Conservation (phyloP, 768 basidiomycete genomes). For the Podaxis rugospora region DNA sequence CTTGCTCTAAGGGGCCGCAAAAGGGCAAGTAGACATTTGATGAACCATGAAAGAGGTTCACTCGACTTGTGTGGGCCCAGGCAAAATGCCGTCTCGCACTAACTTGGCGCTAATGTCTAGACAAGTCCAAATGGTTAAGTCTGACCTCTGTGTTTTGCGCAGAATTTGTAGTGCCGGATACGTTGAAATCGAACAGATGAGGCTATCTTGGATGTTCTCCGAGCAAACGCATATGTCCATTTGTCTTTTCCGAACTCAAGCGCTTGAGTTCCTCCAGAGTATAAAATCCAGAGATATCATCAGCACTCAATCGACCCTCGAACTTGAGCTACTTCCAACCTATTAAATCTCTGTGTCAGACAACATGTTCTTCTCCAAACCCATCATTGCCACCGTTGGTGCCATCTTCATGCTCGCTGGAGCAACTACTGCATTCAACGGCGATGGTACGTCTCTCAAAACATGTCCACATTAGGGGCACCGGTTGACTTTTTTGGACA, state of each 20-base stretch:
- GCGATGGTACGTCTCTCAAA: slow-evolving; percentile 15
- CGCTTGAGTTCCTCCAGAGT: neutral
- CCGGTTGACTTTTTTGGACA: slow-evolving; percentile 3
- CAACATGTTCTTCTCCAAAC: slow-evolving; percentile 3
- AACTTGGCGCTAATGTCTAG: neutral
- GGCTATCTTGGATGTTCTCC: neutral
- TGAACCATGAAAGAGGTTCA: neutral
- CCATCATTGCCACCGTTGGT: neutral
- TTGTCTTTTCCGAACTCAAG: neutral
- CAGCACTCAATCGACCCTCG: neutral
- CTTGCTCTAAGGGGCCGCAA: too few relatives aligned
- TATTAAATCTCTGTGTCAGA: neutral
- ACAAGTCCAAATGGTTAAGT: neutral
- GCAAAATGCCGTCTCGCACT: neutral
- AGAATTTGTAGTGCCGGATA: neutral
- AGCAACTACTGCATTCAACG: slow-evolving; percentile 9
- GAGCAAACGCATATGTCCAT: neutral
- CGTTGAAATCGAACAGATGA: neutral
- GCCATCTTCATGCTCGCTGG: neutral
- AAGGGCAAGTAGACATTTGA: neutral
- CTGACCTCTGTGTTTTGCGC: neutral
- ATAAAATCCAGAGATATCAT: neutral
- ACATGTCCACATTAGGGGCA: too few relatives aligned
- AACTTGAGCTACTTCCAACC: neutral
- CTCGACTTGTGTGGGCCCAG: neutral